Conservation (phyloP, 73 alveolate genomes). For the Halteria grandinella region DNA sequence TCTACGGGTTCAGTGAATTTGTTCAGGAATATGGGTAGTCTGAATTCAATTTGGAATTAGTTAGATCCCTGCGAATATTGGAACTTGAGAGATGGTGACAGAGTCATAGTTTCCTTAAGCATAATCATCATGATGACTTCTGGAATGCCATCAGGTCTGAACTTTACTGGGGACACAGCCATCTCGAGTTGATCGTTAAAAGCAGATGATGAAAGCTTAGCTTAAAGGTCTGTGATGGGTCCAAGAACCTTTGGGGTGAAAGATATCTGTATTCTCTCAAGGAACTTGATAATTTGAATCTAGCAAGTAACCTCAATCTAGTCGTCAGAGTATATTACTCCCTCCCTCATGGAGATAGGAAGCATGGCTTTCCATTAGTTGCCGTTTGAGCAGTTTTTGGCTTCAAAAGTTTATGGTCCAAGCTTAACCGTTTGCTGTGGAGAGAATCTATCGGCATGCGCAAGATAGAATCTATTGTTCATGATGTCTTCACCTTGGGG, state of each 20-base stretch:
- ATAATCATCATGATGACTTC: conserved; percentile 41
- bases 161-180: conserved; percentile 42
- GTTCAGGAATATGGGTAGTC: conserved; percentile 59
- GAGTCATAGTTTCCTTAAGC: conserved; percentile 8
- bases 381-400: conserved; percentile 1
- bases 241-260: conserved; percentile 17
- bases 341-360: conserved; percentile 58
- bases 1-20: conserved; percentile 64
- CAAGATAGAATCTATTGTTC: conserved; percentile 17
- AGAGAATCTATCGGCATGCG: conserved; percentile 51
- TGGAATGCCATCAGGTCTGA: conserved; percentile 40
- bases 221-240: conserved; percentile 35
- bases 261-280: conserved; percentile 46
- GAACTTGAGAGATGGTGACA: conserved; percentile 27
- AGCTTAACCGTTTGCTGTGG: conserved; percentile 51
- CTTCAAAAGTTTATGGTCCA: conserved; percentile 4
- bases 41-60: not conserved
- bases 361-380: conserved; percentile 57
- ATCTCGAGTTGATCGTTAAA: conserved; percentile 17
- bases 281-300: conserved; percentile 28
- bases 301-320: conserved; percentile 12
- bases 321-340: conserved; percentile 38
- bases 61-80: not conserved
- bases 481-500: conserved; percentile 17
- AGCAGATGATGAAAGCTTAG: not conserved